These are phyloP conservation scores for Malassezia yamatoensis DNA, from an alignment of 1,284 basidiomycete species.

Conservation along the genomic window DNA sequence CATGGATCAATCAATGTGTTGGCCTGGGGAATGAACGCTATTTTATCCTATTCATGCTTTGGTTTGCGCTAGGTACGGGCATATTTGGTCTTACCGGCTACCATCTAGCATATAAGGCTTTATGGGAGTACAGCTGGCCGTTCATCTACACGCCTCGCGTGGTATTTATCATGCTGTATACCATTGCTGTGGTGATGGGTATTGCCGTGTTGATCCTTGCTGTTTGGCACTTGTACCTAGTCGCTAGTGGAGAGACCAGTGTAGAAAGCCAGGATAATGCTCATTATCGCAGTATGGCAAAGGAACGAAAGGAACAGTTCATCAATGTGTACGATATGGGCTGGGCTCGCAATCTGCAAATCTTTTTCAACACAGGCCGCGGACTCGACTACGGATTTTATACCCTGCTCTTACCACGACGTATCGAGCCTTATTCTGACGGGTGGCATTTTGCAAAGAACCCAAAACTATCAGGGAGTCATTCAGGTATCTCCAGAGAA, in stretches of 20 bases:
- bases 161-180: constrained; percentile 55
- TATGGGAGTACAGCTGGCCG: constrained; percentile 53
- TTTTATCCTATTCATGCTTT: constrained; percentile 83
- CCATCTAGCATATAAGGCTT: constrained; percentile 8
- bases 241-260: constrained; percentile 71
- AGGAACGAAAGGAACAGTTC: constrained; percentile 58
- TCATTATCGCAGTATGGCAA: constrained; percentile 63
- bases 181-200: constrained; percentile 63
- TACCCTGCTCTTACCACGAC: constrained; percentile 70
- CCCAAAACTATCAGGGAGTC: constrained; percentile 52
- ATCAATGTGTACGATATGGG: constrained; percentile 87
- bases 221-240: constrained; percentile 66
- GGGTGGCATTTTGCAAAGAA: constrained; percentile 70
- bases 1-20: constrained; percentile 93
- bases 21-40: constrained; percentile 90
- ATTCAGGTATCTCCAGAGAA: constrained; percentile 50
- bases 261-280: constrained; percentile 84
- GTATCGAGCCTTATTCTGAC: constrained; percentile 70
- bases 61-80: constrained; percentile 32
- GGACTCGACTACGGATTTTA: constrained; percentile 48
- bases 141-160: constrained; percentile 59
- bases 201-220: constrained; percentile 72
- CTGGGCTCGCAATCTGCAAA: constrained; percentile 59
- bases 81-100: constrained; percentile 26
- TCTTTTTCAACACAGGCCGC: constrained; percentile 79